Conservation (phyloP, 73 alveolate genomes). For the Paramecium sonneborni region DNA sequence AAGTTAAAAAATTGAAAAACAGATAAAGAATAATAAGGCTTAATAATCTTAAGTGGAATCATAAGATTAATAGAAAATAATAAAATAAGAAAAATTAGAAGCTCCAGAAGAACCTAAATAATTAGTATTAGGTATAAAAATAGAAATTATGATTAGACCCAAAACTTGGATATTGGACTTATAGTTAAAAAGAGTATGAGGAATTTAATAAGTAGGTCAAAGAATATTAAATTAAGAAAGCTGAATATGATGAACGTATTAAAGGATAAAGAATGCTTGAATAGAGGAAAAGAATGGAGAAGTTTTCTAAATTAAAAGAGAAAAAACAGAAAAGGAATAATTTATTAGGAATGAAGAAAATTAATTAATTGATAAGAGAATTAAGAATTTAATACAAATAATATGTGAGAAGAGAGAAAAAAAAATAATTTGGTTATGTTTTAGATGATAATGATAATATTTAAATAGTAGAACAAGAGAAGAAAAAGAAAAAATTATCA, state of each 20-base stretch:
- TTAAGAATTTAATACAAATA: background rate
- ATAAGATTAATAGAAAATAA: background rate
- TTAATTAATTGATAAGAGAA: conserved; percentile 2
- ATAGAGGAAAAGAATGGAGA: background rate
- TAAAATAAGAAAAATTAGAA: background rate
- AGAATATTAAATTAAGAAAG: background rate
- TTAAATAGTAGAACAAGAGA: background rate
- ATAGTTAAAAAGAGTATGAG: background rate
- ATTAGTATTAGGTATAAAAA: background rate
- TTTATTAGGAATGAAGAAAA: conserved; percentile 7
- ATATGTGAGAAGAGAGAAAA: background rate
- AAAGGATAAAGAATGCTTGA: background rate
- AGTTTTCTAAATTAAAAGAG: background rate
- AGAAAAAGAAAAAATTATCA: conserved; percentile 18
- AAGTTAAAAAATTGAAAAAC: background rate
- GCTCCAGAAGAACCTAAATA: conserved; percentile 21
- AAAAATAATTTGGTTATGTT: background rate
- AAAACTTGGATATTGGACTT: conserved; percentile 41
- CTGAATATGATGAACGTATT: background rate
- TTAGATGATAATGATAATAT: conserved; percentile 3
- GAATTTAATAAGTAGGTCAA: background rate
- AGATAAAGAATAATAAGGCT: background rate
- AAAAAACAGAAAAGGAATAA: conserved; percentile 7
- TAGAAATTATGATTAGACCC: background rate
- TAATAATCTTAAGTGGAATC: background rate